phyloP scores from a whole-genome alignment of 345 rosid genomes.

The Arabis alpina region DNA sequence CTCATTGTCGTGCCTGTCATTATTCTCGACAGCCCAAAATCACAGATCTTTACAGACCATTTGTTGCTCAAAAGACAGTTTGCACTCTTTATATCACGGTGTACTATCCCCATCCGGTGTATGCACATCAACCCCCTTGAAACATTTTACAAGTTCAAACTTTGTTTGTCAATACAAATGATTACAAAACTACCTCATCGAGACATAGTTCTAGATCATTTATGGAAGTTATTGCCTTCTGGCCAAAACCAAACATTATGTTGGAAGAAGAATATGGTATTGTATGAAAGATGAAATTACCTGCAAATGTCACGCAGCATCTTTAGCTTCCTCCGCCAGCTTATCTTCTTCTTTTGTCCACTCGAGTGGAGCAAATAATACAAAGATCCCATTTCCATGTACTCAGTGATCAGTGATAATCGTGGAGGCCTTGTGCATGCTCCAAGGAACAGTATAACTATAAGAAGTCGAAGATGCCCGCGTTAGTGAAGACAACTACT shows the following conservation, averaged over 20 bases:
- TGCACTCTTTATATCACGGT: constrained; percentile 86
- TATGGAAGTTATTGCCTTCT: not conserved
- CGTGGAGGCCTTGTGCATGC: constrained; percentile 95
- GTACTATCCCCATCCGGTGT: constrained; percentile 95
- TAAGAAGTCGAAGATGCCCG: constrained; percentile 43
- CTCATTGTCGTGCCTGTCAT: constrained; percentile 71
- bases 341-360: constrained; percentile 88
- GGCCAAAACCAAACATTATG: not conserved
- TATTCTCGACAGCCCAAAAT: constrained; percentile 95
- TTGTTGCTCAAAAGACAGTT: constrained; percentile 94
- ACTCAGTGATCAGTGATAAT: constrained; percentile 93
- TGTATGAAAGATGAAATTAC: constrained; percentile 43
- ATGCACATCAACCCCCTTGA: constrained; percentile 98
- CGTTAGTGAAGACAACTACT: constrained; percentile 24
- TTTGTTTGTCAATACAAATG: not conserved
- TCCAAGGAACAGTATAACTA: constrained; percentile 97
- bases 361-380: constrained; percentile 82
- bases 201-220: not conserved
- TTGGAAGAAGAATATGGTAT: not conserved
- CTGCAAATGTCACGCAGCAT: constrained; percentile 98
- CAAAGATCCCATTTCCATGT: constrained; percentile 97
- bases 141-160: not conserved
- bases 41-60: constrained; percentile 91
- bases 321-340: constrained; percentile 84
- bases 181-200: constrained; percentile 1